Evolutionary conservation across 108 stramenopile species (phyloP).

Genomic region (Discostella stelligeroides): DNA sequence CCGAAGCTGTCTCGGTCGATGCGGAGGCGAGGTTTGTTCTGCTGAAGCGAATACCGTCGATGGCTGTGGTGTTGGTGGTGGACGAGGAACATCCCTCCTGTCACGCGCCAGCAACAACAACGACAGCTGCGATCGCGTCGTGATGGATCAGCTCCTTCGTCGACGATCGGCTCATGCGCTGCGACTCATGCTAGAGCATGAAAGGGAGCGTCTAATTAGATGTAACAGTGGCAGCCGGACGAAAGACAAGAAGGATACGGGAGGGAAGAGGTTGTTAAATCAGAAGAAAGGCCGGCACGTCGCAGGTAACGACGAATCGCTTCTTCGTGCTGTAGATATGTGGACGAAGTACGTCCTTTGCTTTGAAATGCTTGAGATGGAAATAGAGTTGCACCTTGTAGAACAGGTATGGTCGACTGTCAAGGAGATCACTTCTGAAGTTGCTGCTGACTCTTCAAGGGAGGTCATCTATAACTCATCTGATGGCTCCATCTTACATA

Average conservation of each 20-base stretch:
- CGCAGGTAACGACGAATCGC: not conserved
- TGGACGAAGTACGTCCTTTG: conserved; percentile 81
- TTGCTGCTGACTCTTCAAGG: not conserved
- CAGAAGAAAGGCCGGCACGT: not conserved
- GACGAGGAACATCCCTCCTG: conserved; percentile 21
- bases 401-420: conserved; percentile 84
- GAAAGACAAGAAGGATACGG: conserved; percentile 9
- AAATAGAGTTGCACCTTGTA: conserved; percentile 78
- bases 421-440: conserved; percentile 49
- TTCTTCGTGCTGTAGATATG: conserved; percentile 1
- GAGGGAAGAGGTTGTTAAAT: not conserved
- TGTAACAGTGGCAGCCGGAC: conserved; percentile 3
- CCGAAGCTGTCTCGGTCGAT: conserved; percentile 55
- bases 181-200: conserved; percentile 47
- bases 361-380: conserved; percentile 85
- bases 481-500: not conserved
- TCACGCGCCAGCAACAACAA: conserved; percentile 10
- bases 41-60: conserved; percentile 17
- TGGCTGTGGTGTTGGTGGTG: conserved; percentile 26
- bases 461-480: not conserved
- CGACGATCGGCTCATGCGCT: conserved; percentile 67
- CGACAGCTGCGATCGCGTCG: conserved; percentile 1
- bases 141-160: conserved; percentile 53
- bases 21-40: conserved; percentile 37
- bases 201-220: conserved; percentile 8